Evolutionary conservation across 371 early-diverging fungal genomes (phyloP), one percentile per base, ranked within the genome.

Genomic region (Fennellomyces sp.): DNA sequence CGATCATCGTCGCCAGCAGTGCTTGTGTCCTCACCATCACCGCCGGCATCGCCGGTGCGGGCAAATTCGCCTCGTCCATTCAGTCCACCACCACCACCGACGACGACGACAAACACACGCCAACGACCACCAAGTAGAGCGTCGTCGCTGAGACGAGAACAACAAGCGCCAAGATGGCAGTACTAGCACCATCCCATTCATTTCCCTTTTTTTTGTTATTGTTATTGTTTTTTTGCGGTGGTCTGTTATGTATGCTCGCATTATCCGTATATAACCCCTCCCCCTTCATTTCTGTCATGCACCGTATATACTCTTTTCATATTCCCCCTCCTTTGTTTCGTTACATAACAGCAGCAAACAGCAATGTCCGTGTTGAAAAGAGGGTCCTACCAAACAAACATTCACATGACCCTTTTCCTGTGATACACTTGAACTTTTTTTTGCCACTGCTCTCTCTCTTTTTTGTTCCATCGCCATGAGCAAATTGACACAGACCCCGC

Each of bases 1-100:
- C 65, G 65, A 6, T 47, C 54, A 7, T 65, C 65, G 4, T 65
- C 65, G 10, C 65, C 65, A 19, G 65, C 65, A 41, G 60, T 65
- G 1, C 33, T 65, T 36, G 60, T 65, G 6, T 61, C 61, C 15
- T 60, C 60, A 28, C 52, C 60, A 10, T 27, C 60, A 29, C 60
- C 60, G 21, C 60, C 52, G 13, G 23, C 50, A 29, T 58, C 58
- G 12, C 52, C 59, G 27, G 41, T 31, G 19, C 60, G 47, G 39
- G 36, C 64, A 2, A 36, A 41, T 15, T 64, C 64, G 35, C 64
- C 64, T 25, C 47, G 52, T 19, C 58, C 52, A 2, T 41, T 41
- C 25, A 41, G 42, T 47, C 42, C 58, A 25, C 50, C 64, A 19
- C 36, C 39, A 23, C 21, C 25, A 3, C 28, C 19, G 23, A 49